Base-by-base conservation (phyloP, 2,329 filamentous ascomycete species). In the Neopestalotiopsis clavispora region DNA sequence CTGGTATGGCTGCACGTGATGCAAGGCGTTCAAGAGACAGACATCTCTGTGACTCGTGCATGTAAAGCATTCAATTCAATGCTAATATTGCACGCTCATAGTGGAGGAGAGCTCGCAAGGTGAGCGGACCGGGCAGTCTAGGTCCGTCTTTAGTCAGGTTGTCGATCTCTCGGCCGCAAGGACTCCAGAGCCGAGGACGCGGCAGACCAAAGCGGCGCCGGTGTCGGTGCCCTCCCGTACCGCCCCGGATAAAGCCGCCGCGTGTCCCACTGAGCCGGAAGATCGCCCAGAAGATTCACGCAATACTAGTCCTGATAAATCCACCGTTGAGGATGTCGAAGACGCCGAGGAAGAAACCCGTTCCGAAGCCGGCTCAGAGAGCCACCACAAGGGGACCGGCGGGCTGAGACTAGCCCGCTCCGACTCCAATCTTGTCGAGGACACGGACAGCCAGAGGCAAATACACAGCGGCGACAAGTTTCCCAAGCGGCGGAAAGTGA, bases 361-460 rank as follows among this genome's bases (percentile, higher is more conserved):
- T 17, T 64, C 61, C 20, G 40, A 64, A 23, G 20, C 42, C 10
- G 34, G 14, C 38, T 69, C 67, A 30, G 65, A 34, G 23, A 56
- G 49, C 23, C 45, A 61, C n/a, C 65, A 67, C 14, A 70, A 69
- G 23, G 67, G 60, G 38, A 49, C 74, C 30, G 73, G 74, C 34
- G 70, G 73, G 17, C 66, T 75, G 60, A 68, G 73, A 1, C 73
- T 72, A 6, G 73, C 67, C 28, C 69, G 72, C 7, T 40, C 59
- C 7, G 70, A 65, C 42, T 65, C 68, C 17, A 65, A 69, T 14
- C n/a, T 72, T 17, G 65, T 73, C 20, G 72, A 75, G 12, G 66
- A 75, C 68, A 69, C 78, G 67, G 69, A 75, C 68, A 65, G 72
- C 62, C 65, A 80, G 69, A 73, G 76, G 72, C 60, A 74, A 56